Evolutionary conservation across 331 rosid genomes (phyloP).

Genomic region (Arachis monticola): DNA sequence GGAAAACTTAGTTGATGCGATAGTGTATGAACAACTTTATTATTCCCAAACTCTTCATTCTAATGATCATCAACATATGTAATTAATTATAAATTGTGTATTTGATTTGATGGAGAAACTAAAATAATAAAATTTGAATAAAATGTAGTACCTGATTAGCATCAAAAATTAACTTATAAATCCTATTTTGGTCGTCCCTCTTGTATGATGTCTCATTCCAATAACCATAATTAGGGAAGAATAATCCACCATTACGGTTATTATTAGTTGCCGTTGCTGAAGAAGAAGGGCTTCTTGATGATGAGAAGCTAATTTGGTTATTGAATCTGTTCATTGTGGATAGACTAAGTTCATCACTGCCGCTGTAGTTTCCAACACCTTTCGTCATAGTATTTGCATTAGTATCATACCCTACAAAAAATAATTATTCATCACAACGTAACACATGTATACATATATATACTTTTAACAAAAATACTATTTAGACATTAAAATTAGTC

Average conservation of each 20-base stretch:
- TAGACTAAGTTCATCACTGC: constrained; percentile 52
- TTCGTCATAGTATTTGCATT: constrained; percentile 10
- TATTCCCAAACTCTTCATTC: constrained; percentile 68
- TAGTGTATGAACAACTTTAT: constrained; percentile 51
- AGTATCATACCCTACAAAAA: constrained; percentile 53
- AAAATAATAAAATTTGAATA: neutral
- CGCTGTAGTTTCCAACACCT: constrained; percentile 50
- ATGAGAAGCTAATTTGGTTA: constrained; percentile 61
- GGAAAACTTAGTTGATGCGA: constrained; percentile 86
- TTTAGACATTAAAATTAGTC: too few relatives aligned
- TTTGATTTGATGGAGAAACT: neutral
- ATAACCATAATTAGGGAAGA: constrained; percentile 52
- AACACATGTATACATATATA: too few relatives aligned
- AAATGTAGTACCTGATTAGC: constrained; percentile 52
- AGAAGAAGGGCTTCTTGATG: constrained; percentile 50
- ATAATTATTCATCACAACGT: constrained; percentile 15
- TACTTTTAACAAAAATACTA: neutral
- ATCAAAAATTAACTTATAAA: constrained; percentile 49
- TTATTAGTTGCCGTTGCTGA: constrained; percentile 43
- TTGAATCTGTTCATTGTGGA: constrained; percentile 54
- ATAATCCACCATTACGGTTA: constrained; percentile 52
- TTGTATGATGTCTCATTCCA: constrained; percentile 65
- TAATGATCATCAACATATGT: constrained; percentile 32
- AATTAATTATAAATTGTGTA: neutral
- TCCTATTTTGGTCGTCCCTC: constrained; percentile 57